These are phyloP conservation scores for Phaeosphaeriaceae sp. DNA, from an alignment of 2,329 filamentous ascomycete species.

Conservation along the genomic window DNA sequence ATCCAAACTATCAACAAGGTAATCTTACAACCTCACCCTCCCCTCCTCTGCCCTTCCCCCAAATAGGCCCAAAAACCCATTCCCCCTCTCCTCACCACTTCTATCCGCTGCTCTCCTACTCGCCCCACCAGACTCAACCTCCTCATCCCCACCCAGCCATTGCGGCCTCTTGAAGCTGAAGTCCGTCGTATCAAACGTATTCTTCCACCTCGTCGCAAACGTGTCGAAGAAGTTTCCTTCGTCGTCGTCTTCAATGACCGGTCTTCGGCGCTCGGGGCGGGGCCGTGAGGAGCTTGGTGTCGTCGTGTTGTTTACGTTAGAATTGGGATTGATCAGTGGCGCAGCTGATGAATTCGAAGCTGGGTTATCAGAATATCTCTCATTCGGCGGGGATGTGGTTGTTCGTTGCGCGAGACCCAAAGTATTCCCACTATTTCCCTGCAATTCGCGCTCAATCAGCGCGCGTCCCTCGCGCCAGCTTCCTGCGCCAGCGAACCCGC, in stretches of 20 bases:
- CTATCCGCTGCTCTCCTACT: neutral
- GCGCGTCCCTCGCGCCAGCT: slow-evolving; percentile 92
- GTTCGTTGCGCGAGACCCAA: slow-evolving; percentile 38
- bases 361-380: slow-evolving; percentile 34
- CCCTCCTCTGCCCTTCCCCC: slow-evolving; percentile 44
- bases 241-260: slow-evolving; percentile 56
- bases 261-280: slow-evolving; percentile 26
- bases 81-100: slow-evolving; percentile 19
- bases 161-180: slow-evolving; percentile 67
- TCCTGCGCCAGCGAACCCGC: slow-evolving; percentile 73
- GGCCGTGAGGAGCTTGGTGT: slow-evolving; percentile 15
- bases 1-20: neutral
- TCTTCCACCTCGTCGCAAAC: slow-evolving; percentile 84
- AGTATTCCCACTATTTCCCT: slow-evolving; percentile 47
- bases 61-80: slow-evolving; percentile 39
- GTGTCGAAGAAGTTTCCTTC: slow-evolving; percentile 81
- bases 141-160: slow-evolving; percentile 73
- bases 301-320: slow-evolving; percentile 6
- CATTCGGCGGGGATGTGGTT: slow-evolving; percentile 18
- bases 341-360: slow-evolving; percentile 7
- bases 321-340: neutral
- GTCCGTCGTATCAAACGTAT: slow-evolving; percentile 81
- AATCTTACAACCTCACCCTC: slow-evolving; percentile 36
- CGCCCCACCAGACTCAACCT: slow-evolving; percentile 14
- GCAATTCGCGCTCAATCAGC: slow-evolving; percentile 82